Evolutionary conservation across 768 basidiomycete species (phyloP).

Genomic region (Lactarius pseudohatsudake): DNA sequence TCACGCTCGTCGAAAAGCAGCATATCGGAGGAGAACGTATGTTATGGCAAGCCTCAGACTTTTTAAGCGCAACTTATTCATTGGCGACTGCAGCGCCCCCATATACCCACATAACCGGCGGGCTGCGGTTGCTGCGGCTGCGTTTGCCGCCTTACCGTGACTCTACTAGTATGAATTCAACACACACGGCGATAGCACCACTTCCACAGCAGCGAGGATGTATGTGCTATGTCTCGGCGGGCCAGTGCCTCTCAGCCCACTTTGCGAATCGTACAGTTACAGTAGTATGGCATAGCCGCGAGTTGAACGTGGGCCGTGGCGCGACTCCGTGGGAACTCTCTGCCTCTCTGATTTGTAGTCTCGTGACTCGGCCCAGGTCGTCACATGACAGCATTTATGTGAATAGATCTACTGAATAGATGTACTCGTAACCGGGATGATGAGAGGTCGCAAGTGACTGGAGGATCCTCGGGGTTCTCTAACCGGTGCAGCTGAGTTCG

Average conservation of each 20-base stretch:
- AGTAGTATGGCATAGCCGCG: too few species aligned
- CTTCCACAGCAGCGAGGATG: not conserved
- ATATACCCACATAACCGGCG: not conserved
- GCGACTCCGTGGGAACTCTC: too few species aligned
- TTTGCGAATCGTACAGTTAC: too few species aligned
- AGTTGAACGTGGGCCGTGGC: too few species aligned
- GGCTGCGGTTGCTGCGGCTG: not conserved
- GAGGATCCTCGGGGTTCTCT: too few species aligned
- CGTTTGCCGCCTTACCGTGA: not conserved
- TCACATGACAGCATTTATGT: too few species aligned
- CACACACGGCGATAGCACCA: not conserved
- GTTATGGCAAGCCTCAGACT: not conserved
- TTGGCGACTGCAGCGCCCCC: not conserved
- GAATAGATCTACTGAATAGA: too few species aligned
- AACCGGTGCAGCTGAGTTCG: too few species aligned
- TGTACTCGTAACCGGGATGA: too few species aligned
- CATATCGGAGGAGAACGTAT: not conserved
- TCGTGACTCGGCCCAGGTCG: too few species aligned
- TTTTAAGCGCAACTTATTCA: not conserved
- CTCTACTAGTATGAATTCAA: not conserved
- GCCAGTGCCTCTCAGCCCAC: not conserved
- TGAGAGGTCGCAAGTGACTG: too few species aligned
- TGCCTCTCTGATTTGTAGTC: too few species aligned
- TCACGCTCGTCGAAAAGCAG: conserved; percentile 6
- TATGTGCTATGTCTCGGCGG: not conserved